Conservation (phyloP, 2,329 filamentous ascomycete genomes). For the Pseudogymnoascus sp. region DNA sequence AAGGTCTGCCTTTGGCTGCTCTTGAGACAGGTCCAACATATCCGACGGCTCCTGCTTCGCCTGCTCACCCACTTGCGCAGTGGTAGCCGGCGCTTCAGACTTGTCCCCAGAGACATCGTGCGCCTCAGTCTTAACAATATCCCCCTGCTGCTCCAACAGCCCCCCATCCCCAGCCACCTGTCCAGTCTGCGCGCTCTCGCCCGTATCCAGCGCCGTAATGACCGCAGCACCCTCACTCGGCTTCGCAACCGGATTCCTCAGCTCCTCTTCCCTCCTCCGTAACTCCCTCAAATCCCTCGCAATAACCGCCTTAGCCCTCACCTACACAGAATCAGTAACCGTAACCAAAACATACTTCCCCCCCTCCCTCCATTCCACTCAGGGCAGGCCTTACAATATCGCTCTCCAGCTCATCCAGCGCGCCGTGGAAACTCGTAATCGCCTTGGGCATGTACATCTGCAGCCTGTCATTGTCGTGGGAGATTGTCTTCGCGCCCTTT, state of each 20-base stretch:
- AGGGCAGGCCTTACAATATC: slow-evolving; percentile 41
- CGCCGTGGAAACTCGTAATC: slow-evolving; percentile 37
- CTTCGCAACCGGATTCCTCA: slow-evolving; percentile 22
- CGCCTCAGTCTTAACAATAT: background rate
- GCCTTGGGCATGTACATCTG: slow-evolving; percentile 23
- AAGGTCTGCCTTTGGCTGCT: background rate
- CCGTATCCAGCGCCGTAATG: background rate
- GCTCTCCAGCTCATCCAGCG: slow-evolving; percentile 49
- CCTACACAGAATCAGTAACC: slow-evolving; percentile 26
- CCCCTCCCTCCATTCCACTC: no score
- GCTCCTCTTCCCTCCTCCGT: slow-evolving; percentile 23
- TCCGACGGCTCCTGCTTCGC: background rate
- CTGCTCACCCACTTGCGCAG: background rate
- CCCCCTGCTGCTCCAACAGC: background rate
- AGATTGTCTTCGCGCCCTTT: slow-evolving; percentile 37
- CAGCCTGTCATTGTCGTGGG: slow-evolving; percentile 22
- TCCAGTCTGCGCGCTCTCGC: background rate
- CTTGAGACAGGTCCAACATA: background rate
- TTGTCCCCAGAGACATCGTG: background rate
- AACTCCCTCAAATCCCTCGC: slow-evolving; percentile 44
- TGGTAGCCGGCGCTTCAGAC: background rate
- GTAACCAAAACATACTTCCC: no score
- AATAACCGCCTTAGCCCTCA: slow-evolving; percentile 48
- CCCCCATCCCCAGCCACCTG: background rate
- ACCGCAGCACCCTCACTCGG: background rate